These are phyloP conservation scores for Excoecaria cochinchinensis DNA, from an alignment of 345 rosid species.

Conservation along the genomic window DNA sequence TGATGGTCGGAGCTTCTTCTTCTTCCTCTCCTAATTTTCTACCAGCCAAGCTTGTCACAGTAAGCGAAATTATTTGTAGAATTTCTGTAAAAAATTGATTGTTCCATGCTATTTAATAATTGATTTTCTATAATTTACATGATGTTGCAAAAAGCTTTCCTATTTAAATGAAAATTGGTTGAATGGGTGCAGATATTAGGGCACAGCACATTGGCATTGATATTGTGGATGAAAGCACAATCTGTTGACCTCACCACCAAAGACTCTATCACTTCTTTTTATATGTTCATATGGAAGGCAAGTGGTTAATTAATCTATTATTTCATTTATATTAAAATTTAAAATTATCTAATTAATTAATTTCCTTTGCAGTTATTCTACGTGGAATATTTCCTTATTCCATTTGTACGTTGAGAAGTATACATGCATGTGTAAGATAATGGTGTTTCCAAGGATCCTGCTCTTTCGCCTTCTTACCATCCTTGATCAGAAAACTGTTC, in stretches of 20 bases:
- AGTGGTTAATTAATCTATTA: constrained; percentile 3
- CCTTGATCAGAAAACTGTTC: no score
- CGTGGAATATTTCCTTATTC: constrained; percentile 34
- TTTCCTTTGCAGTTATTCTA: constrained; percentile 29
- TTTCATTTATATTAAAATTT: not conserved
- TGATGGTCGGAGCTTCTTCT: constrained; percentile 30
- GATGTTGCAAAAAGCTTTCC: no score
- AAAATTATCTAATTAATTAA: not conserved
- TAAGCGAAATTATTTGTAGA: not conserved
- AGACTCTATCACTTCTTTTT: constrained; percentile 26
- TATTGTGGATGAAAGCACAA: constrained; percentile 30
- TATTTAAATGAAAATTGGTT: not conserved
- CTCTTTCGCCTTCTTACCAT: no score
- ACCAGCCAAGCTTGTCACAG: constrained; percentile 26
- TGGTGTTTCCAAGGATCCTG: no score
- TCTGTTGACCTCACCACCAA: constrained; percentile 26
- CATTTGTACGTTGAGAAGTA: constrained; percentile 29
- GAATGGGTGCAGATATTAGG: constrained; percentile 22
- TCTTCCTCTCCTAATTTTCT: not conserved
- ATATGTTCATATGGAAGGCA: constrained; percentile 44
- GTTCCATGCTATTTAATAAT: not conserved
- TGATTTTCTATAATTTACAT: no score
- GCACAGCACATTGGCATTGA: constrained; percentile 22
- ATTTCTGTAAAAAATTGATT: not conserved
- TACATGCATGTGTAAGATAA: no score